Percentiles rank a stretch among this genome's conserved stretches.
Evolutionary conservation across 768 basidiomycete species (phyloP).

Genomic region (Nidularia sp.): DNA sequence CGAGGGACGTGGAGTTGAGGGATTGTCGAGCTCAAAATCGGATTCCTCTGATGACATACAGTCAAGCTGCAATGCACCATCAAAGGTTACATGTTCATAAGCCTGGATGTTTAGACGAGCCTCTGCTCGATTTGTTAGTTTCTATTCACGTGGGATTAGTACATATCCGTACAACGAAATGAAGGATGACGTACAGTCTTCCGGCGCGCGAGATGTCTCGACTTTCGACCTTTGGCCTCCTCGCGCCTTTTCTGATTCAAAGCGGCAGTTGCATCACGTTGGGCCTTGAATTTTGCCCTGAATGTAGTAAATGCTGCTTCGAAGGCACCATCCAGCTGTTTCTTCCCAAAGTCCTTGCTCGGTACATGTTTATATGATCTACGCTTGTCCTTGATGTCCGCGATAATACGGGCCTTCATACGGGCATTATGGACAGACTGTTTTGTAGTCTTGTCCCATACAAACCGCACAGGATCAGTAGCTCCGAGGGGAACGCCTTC

Average conservation of each 20-base stretch:
- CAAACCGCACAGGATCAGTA: slow-evolving; percentile 64
- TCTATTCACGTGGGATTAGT: slow-evolving; percentile 31
- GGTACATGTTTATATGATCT: slow-evolving; percentile 59
- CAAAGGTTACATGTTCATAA: slow-evolving; percentile 63
- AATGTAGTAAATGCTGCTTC: slow-evolving; percentile 71
- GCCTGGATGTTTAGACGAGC: slow-evolving; percentile 46
- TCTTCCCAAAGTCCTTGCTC: slow-evolving; percentile 62
- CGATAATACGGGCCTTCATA: slow-evolving; percentile 64
- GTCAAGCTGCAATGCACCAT: slow-evolving; percentile 66
- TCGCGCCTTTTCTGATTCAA: slow-evolving; percentile 46
- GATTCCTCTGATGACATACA: slow-evolving; percentile 85
- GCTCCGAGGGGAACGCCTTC: slow-evolving; percentile 45
- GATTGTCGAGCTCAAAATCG: slow-evolving; percentile 37
- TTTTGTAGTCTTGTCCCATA: slow-evolving; percentile 76
- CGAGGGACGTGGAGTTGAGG: slow-evolving; percentile 17
- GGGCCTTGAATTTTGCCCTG: slow-evolving; percentile 61
- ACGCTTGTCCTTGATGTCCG: slow-evolving; percentile 55
- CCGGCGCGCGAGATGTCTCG: slow-evolving; percentile 56
- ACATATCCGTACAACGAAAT: not conserved
- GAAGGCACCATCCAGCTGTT: slow-evolving; percentile 55
- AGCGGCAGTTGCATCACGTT: slow-evolving; percentile 46
- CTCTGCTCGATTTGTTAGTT: slow-evolving; percentile 62
- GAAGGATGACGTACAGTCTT: slow-evolving; percentile 47
- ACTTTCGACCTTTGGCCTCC: slow-evolving; percentile 56
- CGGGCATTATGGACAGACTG: slow-evolving; percentile 70